Percentiles rank a stretch among this genome's conserved stretches.
Conservation (phyloP, 257 asterid genomes). For the Nicotiana tomentosiformis region DNA sequence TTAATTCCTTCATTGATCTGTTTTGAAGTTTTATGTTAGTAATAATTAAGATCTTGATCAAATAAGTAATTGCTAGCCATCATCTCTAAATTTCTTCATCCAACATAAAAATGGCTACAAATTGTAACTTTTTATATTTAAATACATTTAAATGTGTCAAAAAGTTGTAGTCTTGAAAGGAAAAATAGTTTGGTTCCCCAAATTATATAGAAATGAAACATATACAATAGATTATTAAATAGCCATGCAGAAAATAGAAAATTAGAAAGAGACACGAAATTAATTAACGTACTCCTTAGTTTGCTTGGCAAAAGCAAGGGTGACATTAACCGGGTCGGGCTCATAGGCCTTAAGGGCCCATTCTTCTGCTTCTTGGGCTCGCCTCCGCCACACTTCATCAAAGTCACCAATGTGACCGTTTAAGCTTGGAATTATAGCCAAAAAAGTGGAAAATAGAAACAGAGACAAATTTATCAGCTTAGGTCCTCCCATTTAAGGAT, state of each 20-base stretch:
- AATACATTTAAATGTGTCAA: too few relatives aligned
- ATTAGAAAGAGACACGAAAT: neutral
- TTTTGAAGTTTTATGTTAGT: neutral
- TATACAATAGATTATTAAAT: neutral
- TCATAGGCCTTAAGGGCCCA: slow-evolving; percentile 38
- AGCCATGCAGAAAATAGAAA: neutral
- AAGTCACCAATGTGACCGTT: slow-evolving; percentile 21
- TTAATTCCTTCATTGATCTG: slow-evolving; percentile 18
- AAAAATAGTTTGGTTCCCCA: neutral
- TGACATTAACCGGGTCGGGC: slow-evolving; percentile 40
- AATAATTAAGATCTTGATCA: too few relatives aligned
- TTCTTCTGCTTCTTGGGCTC: slow-evolving; percentile 50
- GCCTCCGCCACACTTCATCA: slow-evolving; percentile 42
- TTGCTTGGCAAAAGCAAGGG: slow-evolving; percentile 32
- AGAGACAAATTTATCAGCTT: slow-evolving; percentile 1
- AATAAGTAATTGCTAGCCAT: too few relatives aligned
- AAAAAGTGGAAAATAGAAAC: slow-evolving; percentile 25
- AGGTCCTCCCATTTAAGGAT: slow-evolving; percentile 20
- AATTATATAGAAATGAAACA: neutral
- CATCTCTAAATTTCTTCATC: too few relatives aligned
- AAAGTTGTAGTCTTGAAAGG: too few relatives aligned
- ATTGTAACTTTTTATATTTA: too few relatives aligned
- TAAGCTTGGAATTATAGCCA: slow-evolving; percentile 22
- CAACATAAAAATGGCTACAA: neutral
- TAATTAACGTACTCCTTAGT: slow-evolving; percentile 22